Percentiles rank a stretch among this genome's conserved stretches.
phyloP scores from a whole-genome alignment of 768 basidiomycete species.

The Botryobasidium botryosum region DNA sequence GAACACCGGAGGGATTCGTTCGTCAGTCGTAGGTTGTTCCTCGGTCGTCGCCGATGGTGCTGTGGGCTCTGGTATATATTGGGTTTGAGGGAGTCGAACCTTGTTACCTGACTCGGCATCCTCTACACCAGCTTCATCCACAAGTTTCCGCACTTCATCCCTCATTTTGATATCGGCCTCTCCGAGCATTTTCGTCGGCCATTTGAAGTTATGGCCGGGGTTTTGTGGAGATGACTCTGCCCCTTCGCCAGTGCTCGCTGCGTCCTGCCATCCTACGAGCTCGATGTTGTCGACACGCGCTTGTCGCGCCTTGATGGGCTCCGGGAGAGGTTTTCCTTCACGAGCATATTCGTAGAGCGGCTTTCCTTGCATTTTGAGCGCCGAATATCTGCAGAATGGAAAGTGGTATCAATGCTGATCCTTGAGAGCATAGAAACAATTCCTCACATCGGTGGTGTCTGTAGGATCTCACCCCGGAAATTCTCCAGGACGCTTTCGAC shows the following conservation, averaged over 20 bases:
- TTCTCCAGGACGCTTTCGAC: conserved; percentile 49
- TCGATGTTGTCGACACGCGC: conserved; percentile 71
- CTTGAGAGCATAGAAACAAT: background rate
- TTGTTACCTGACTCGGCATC: background rate
- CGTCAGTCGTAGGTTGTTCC: no score
- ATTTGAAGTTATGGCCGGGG: conserved; percentile 50
- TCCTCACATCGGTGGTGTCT: conserved; percentile 78
- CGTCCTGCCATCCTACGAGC: conserved; percentile 56
- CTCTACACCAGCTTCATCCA: background rate
- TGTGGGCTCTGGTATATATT: no score
- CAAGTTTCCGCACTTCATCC: conserved; percentile 20
- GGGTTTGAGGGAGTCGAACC: background rate
- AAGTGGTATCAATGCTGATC: background rate
- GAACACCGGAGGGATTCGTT: conserved; percentile 52
- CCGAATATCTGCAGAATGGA: conserved; percentile 77
- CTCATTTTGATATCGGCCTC: conserved; percentile 53
- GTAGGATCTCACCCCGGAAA: conserved; percentile 78
- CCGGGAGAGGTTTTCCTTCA: conserved; percentile 74
- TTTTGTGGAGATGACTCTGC: no score
- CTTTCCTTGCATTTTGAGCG: conserved; percentile 95
- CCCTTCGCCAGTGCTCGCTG: conserved; percentile 6
- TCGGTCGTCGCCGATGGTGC: no score
- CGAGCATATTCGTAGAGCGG: conserved; percentile 94
- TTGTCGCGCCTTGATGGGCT: conserved; percentile 78
- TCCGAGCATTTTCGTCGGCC: conserved; percentile 56